Evolutionary conservation across 2,329 filamentous ascomycete species (phyloP).

Genomic region (Colletotrichum incanum): DNA sequence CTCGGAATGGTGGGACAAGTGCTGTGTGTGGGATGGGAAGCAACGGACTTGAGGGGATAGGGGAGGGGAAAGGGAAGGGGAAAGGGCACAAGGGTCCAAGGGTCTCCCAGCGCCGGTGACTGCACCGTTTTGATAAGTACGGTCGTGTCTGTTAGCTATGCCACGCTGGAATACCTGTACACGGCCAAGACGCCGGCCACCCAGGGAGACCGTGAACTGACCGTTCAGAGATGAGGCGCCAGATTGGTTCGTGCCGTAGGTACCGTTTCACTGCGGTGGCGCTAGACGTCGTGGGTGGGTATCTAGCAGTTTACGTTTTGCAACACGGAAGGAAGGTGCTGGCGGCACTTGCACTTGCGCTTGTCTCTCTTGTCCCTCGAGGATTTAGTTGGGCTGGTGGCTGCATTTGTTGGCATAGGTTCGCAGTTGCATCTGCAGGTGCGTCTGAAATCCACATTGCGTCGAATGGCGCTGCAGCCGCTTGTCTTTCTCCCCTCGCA

Average conservation of each 20-base stretch:
- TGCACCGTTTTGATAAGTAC: not conserved
- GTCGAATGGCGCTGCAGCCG: not conserved
- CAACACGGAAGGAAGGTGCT: not conserved
- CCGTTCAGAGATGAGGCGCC: not conserved
- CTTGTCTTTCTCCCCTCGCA: not conserved
- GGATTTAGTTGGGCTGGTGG: not conserved
- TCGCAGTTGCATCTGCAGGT: not conserved
- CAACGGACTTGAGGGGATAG: too few relatives aligned
- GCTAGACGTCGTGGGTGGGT: not conserved
- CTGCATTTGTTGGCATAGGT: not conserved
- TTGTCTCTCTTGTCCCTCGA: not conserved
- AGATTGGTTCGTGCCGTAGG: not conserved
- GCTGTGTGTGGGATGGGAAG: not conserved
- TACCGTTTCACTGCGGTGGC: not conserved
- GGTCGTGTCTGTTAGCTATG: not conserved
- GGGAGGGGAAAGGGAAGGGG: conserved; percentile 1
- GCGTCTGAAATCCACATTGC: not conserved
- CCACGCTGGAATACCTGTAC: not conserved
- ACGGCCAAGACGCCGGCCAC: not conserved
- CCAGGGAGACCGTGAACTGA: not conserved
- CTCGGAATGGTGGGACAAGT: conserved; percentile 3
- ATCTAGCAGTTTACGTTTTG: too few relatives aligned
- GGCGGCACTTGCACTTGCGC: not conserved
- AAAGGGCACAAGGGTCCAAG: conserved; percentile 7
- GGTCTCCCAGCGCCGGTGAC: conserved; percentile 1